phyloP scores from a whole-genome alignment of 441 rosid genomes.

The Daphne laureola region DNA sequence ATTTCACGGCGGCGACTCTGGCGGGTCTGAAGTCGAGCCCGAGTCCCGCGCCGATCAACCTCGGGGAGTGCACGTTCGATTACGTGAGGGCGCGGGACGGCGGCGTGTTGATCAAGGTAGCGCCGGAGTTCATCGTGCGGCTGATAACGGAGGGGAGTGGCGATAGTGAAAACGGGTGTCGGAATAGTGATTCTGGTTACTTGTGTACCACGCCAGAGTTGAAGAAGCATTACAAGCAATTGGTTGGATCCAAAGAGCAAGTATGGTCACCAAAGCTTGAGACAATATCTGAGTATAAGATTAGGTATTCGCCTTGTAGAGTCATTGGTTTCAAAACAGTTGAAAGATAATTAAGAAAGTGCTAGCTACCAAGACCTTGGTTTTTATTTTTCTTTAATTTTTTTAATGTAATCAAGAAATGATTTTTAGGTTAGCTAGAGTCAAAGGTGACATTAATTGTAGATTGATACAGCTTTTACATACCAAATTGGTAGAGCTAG shows the following conservation, averaged over 20 bases:
- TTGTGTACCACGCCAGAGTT: conserved; percentile 89
- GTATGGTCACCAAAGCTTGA: conserved; percentile 86
- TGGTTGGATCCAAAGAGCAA: conserved; percentile 64
- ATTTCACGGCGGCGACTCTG: conserved; percentile 56
- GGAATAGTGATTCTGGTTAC: conserved; percentile 13
- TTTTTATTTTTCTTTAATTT: too few species aligned
- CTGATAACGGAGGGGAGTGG: conserved; percentile 25
- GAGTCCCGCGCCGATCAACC: conserved; percentile 25
- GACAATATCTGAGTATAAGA: conserved; percentile 63
- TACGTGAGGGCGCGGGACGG: conserved; percentile 48
- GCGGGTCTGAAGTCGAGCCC: conserved; percentile 40
- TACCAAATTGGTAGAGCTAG: too few species aligned
- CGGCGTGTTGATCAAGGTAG: conserved; percentile 53
- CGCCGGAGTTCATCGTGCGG: conserved; percentile 53
- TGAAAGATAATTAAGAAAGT: too few species aligned
- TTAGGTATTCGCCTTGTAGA: conserved; percentile 62
- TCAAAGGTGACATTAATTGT: background rate
- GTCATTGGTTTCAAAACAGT: conserved; percentile 44
- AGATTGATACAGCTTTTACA: background rate
- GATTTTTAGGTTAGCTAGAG: background rate
- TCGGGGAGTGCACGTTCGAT: conserved; percentile 60
- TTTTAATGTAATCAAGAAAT: too few species aligned
- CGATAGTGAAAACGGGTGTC: background rate
- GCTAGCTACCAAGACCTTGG: too few species aligned
- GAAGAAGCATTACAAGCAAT: conserved; percentile 71